Percentiles rank a stretch among this genome's conserved stretches.
phyloP scores from a whole-genome alignment of 352 stramenopile genomes.

The Globisporangium emineosum region DNA sequence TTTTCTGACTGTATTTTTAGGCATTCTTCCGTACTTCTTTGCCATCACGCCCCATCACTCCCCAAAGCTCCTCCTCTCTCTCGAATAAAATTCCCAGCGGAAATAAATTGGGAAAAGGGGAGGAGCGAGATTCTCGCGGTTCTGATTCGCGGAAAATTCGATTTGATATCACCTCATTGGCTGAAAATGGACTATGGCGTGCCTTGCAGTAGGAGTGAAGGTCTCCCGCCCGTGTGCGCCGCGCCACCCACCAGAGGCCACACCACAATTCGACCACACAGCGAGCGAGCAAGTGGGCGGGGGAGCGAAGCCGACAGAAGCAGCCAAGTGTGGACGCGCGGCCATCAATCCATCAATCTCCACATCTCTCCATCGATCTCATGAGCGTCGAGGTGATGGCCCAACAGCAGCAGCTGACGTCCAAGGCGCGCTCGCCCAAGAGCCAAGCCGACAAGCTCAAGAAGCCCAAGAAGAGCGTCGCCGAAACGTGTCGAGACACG shows the following conservation, averaged over 20 bases:
- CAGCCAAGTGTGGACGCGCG: not conserved
- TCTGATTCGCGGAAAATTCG: not conserved
- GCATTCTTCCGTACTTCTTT: not conserved
- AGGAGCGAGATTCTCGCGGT: not conserved
- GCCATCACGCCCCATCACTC: not conserved
- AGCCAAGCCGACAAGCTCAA: conserved; percentile 6
- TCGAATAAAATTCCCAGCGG: not conserved
- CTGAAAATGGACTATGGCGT: conserved; percentile 1
- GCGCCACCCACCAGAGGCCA: conserved; percentile 3
- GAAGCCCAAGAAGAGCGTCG: conserved; percentile 34
- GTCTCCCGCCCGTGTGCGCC: not conserved
- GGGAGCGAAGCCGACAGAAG: not conserved
- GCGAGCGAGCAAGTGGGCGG: not conserved
- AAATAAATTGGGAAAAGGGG: not conserved
- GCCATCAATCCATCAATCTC: not conserved
- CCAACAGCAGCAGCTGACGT: not conserved
- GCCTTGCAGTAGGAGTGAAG: not conserved
- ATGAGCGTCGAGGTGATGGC: conserved; percentile 15
- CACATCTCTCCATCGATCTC: not conserved
- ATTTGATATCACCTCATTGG: not conserved
- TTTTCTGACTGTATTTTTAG: conserved; percentile 13
- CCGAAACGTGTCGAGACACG: conserved; percentile 58
- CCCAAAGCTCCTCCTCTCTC: not conserved
- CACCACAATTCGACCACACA: conserved; percentile 4
- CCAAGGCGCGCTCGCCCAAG: conserved; percentile 12